Base-by-base conservation (phyloP, 768 basidiomycete species). In the Epithele typhae region DNA sequence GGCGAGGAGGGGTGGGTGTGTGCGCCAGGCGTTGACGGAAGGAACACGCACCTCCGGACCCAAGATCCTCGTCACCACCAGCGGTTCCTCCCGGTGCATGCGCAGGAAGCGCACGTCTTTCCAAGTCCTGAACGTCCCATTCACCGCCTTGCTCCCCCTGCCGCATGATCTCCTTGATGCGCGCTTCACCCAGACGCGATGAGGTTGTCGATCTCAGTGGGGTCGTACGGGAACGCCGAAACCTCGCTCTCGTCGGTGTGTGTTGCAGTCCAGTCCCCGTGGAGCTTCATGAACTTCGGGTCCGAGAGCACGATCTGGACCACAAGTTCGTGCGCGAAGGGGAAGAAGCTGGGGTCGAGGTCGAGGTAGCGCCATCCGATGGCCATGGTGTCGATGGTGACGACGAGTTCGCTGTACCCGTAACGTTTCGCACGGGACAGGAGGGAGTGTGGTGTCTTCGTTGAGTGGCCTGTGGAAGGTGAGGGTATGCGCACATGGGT, bases 281-380 rank as follows among this genome's bases (percentile, higher is more conserved):
- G 68, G 25, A 72, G 70, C 1, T 66, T 67, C 88, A 89, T 89
- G 66, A 89, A 91, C 11, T 77, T 84, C 0, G 89, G 89, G 58
- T 92, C 88, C 0, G 84, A 82, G 6, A 69, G 70, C 40, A 82
- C 85, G 21, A 86, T 73, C 58, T 87, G 82, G 33, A 70, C 64
- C 6, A 86, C 87, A n/a, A 81, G 63, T 6, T 85, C 84, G 46
- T 83, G 79, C 0, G 56, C 54, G 58, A 88, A 85, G 5, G 87
- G 87, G 12, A 86, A 70, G 59, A 78, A 90, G 0, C 77, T 68
- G 3, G 63, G 72, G 40, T 78, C 72, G 44, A 91, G 68, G 58
- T 91, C 87, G 61, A 84, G 81, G 3, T 85, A 85, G 3, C 86
- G 79, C 84, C 84, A 90, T 19, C 85, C 87, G 25, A 89, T 63